phyloP scores from a whole-genome alignment of 345 rosid genomes.

The Ceriops decandra region DNA sequence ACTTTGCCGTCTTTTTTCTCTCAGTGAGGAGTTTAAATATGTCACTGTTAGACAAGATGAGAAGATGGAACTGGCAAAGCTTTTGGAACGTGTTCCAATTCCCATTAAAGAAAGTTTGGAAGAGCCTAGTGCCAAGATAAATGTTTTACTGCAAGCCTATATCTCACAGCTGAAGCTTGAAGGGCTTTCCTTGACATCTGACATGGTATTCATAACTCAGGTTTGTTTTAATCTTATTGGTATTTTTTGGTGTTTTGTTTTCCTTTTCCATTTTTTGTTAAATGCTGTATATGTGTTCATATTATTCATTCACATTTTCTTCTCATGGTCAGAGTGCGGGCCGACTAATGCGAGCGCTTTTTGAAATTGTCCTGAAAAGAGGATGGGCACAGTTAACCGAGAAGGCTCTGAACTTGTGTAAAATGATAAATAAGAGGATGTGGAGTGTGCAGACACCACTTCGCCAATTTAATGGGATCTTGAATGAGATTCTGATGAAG shows the following conservation, averaged over 20 bases:
- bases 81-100: slow-evolving; percentile 86
- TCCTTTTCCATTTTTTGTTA: slow-evolving; percentile 4
- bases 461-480: slow-evolving; percentile 80
- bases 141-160: slow-evolving; percentile 90
- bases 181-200: slow-evolving; percentile 90
- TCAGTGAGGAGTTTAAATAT: slow-evolving; percentile 91
- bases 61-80: slow-evolving; percentile 98
- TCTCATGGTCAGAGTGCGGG: slow-evolving; percentile 66
- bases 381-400: slow-evolving; percentile 96
- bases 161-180: slow-evolving; percentile 95
- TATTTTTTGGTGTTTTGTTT: neutral
- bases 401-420: slow-evolving; percentile 85
- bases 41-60: slow-evolving; percentile 96
- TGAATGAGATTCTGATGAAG: slow-evolving; percentile 74
- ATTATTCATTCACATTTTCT: slow-evolving; percentile 6
- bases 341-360: slow-evolving; percentile 87
- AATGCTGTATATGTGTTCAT: neutral
- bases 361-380: slow-evolving; percentile 85
- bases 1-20: slow-evolving; percentile 76
- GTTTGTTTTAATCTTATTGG: slow-evolving; percentile 30
- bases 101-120: slow-evolving; percentile 93
- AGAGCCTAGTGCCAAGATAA: slow-evolving; percentile 94
- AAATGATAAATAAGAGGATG: slow-evolving; percentile 93
- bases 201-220: slow-evolving; percentile 95
- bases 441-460: slow-evolving; percentile 97